These are phyloP conservation scores for Boletellus emodensis DNA, from an alignment of 768 basidiomycete genomes.

Conservation along the genomic window DNA sequence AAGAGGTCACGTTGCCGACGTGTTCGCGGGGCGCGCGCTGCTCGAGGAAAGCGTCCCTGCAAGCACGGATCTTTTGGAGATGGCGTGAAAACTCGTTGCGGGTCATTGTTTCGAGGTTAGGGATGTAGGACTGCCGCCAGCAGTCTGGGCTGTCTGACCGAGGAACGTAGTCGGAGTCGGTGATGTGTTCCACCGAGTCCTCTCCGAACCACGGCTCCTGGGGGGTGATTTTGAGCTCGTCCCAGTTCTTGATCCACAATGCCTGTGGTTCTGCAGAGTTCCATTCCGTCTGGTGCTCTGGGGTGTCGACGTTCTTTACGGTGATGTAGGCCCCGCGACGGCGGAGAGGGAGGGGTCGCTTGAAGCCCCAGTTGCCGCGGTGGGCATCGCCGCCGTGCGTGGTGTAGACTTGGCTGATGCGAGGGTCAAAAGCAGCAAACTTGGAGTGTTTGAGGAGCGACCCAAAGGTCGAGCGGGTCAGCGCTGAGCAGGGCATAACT, in stretches of 20 bases:
- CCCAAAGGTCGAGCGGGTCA: constrained; percentile 66
- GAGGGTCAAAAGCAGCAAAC: constrained; percentile 75
- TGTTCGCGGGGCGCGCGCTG: constrained; percentile 17
- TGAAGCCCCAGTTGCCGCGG: constrained; percentile 82
- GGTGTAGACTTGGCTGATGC: constrained; percentile 74
- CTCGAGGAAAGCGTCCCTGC: constrained; percentile 57
- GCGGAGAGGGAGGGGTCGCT: constrained; percentile 71
- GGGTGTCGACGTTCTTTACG: constrained; percentile 65
- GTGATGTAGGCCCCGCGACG: constrained; percentile 62
- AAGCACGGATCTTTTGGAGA: constrained; percentile 51
- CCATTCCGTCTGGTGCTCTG: constrained; percentile 77
- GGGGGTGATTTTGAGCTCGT: constrained; percentile 44
- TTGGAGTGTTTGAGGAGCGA: constrained; percentile 76
- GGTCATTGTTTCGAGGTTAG: constrained; percentile 61
- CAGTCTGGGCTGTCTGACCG: constrained; percentile 10
- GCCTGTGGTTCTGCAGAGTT: constrained; percentile 59
- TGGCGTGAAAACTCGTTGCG: constrained; percentile 55
- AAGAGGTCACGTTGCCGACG: constrained; percentile 21
- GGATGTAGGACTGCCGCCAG: constrained; percentile 32
- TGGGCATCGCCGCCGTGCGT: constrained; percentile 64
- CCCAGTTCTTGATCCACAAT: constrained; percentile 62
- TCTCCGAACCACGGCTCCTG: constrained; percentile 10
- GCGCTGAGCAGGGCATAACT: constrained; percentile 18
- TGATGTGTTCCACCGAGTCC: constrained; percentile 17
- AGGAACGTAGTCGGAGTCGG: constrained; percentile 27